These are phyloP conservation scores for Flaveria trinervia DNA, from an alignment of 129 eudicot species.

Conservation along the genomic window DNA sequence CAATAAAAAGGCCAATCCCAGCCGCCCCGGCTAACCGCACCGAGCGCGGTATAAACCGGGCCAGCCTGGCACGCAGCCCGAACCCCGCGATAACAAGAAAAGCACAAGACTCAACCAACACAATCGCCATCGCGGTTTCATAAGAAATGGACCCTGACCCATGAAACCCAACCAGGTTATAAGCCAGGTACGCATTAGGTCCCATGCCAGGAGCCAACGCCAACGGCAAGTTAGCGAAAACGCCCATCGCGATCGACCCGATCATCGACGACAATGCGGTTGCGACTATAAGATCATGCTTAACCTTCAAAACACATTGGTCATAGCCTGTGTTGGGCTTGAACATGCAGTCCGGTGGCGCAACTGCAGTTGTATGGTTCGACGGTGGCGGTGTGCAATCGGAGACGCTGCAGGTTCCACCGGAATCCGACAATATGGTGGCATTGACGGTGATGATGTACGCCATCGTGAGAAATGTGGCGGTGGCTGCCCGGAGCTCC, in stretches of 20 bases:
- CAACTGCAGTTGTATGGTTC: constrained; percentile 35
- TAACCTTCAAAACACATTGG: constrained; percentile 49
- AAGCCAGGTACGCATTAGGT: constrained; percentile 81
- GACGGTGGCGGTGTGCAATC: constrained; percentile 52
- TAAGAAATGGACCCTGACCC: constrained; percentile 78
- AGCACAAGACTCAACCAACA: constrained; percentile 66
- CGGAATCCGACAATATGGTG: constrained; percentile 70
- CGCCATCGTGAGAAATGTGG: constrained; percentile 85
- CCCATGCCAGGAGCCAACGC: constrained; percentile 96
- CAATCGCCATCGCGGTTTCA: constrained; percentile 73
- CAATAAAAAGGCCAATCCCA: constrained; percentile 87
- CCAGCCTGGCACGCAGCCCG: constrained; percentile 75
- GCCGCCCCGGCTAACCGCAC: constrained; percentile 69
- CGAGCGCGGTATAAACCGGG: constrained; percentile 61
- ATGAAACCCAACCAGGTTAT: constrained; percentile 83
- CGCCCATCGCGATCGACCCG: constrained; percentile 84
- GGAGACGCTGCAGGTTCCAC: constrained; percentile 60
- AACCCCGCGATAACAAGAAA: constrained; percentile 60
- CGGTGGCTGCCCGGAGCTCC: constrained; percentile 80
- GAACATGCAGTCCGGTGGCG: constrained; percentile 57
- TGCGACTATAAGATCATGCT: constrained; percentile 70
- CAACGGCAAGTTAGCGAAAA: constrained; percentile 70
- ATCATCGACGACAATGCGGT: constrained; percentile 76
- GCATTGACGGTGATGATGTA: constrained; percentile 84
- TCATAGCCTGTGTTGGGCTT: constrained; percentile 65